Base-by-base conservation (phyloP, 106 monocot genomes). In the Platanthera zijinensis region DNA sequence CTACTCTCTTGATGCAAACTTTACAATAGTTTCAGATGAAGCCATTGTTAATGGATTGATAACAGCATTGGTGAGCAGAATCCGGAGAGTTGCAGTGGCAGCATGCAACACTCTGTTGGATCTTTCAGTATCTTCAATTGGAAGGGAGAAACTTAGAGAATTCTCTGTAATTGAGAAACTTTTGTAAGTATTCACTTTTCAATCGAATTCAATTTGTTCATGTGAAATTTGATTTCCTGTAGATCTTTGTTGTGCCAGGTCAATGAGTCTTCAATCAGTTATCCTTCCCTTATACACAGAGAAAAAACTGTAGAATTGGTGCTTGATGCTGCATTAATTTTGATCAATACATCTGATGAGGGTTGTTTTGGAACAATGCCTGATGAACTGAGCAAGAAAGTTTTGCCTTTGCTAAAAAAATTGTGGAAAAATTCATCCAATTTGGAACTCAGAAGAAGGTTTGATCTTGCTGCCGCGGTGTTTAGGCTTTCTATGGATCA, bases 401-500 rank as follows among this genome's bases (percentile, higher is more conserved):
- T 72, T 74, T 74, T 90, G n/a, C 83, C 78, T 68, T 74, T 86
- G 51, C 45, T 88, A 48, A 81, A 69, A 54, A 64, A 76, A n/a
- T 46, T 85, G 30, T 81, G 80, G 75, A 52, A 73, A 47, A 80
- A 74, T 5, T 48, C 61, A 76, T 54, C 49, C 54, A 48, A 11
- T 32, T 73, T 72, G 12, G 5, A 63, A 75, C 63, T 64, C 62
- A 17, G 77, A 48, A 46, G 48, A 46, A 78, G 77, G 69, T 14
- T 69, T 83, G 85, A 90, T 74, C 57, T 90, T 63, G 88, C 92
- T 49, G 84, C 83, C 79, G 70, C 86, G 61, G 85, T 95, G 73
- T 95, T 95, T 76, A 92, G 86, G 83, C 71, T 95, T 80, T 86
- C 95, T 49, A 88, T 92, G 79, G 78, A 85, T 49, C 54, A 78